phyloP scores from a whole-genome alignment of 257 asterid genomes.

The Scutellaria minor region DNA sequence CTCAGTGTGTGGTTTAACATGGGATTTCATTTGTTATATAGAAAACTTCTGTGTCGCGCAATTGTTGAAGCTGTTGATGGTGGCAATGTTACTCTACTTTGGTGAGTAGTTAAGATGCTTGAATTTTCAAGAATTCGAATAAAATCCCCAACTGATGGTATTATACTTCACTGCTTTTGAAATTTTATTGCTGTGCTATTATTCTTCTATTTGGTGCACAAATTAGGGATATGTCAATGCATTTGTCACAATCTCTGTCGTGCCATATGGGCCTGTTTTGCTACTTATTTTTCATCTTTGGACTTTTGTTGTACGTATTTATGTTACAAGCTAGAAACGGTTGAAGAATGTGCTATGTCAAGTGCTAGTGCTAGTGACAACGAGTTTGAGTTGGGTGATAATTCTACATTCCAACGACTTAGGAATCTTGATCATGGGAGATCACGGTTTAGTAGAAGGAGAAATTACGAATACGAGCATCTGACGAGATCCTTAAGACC shows the following conservation, averaged over 20 bases:
- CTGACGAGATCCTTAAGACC: slow-evolving; percentile 64
- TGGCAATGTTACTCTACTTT: slow-evolving; percentile 52
- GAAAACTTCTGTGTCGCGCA: slow-evolving; percentile 70
- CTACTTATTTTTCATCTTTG: slow-evolving; percentile 51
- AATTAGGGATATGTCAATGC: slow-evolving; percentile 79
- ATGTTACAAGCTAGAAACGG: slow-evolving; percentile 54
- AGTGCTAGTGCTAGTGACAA: slow-evolving; percentile 38
- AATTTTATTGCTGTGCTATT: slow-evolving; percentile 61
- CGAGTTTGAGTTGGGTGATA: slow-evolving; percentile 41
- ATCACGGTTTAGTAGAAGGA: slow-evolving; percentile 30
- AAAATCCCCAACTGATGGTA: background rate
- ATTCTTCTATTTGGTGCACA: slow-evolving; percentile 68
- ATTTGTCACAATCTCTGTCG: slow-evolving; percentile 55
- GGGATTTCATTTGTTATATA: slow-evolving; percentile 75
- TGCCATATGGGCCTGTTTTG: slow-evolving; percentile 54
- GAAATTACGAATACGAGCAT: slow-evolving; percentile 54
- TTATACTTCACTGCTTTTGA: background rate
- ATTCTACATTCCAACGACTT: slow-evolving; percentile 23
- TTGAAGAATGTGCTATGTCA: slow-evolving; percentile 35
- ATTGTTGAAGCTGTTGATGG: slow-evolving; percentile 64
- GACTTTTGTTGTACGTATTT: slow-evolving; percentile 63
- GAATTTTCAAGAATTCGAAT: background rate
- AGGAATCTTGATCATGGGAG: slow-evolving; percentile 29
- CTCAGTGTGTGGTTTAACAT: slow-evolving; percentile 57
- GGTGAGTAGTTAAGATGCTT: slow-evolving; percentile 44